A percentile compares a stretch with the other conserved stretches of the same genome.
Evolutionary conservation across 371 early-diverging fungal genomes (phyloP).

Genomic region (Zancudomyces culisetae): DNA sequence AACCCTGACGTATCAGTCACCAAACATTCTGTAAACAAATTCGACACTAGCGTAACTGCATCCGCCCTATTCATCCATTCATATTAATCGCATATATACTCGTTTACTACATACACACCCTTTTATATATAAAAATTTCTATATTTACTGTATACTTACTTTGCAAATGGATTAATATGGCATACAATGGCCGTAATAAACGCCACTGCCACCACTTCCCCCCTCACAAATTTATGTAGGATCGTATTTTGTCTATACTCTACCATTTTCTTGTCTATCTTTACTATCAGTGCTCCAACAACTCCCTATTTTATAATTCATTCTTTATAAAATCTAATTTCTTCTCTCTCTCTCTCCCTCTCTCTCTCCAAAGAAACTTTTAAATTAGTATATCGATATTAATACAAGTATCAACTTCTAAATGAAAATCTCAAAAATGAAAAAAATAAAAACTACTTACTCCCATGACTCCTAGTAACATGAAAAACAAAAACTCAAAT

Average conservation of each 20-base stretch:
- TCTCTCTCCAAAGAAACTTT: no score
- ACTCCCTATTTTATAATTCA: no score
- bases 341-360: no score
- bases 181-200: constrained; percentile 48
- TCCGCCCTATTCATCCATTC: constrained; percentile 39
- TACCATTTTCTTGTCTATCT: constrained; percentile 11
- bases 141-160: neutral
- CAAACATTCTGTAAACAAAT: constrained; percentile 54
- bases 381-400: no score
- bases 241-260: constrained; percentile 15
- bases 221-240: constrained; percentile 38
- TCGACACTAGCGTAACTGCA: constrained; percentile 41
- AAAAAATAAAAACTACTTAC: constrained; percentile 59
- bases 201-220: constrained; percentile 25
- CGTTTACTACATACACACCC: no score
- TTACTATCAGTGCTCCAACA: constrained; percentile 13
- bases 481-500: constrained; percentile 68
- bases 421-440: no score
- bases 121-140: no score
- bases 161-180: constrained; percentile 33
- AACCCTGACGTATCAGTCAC: constrained; percentile 16
- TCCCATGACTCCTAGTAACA: constrained; percentile 71
- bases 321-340: no score
- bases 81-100: no score
- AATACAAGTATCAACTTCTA: no score